Evolutionary conservation across 352 stramenopile genomes (phyloP), one percentile per base, ranked within the genome.

Genomic region (Globisporangium paroecandrum): DNA sequence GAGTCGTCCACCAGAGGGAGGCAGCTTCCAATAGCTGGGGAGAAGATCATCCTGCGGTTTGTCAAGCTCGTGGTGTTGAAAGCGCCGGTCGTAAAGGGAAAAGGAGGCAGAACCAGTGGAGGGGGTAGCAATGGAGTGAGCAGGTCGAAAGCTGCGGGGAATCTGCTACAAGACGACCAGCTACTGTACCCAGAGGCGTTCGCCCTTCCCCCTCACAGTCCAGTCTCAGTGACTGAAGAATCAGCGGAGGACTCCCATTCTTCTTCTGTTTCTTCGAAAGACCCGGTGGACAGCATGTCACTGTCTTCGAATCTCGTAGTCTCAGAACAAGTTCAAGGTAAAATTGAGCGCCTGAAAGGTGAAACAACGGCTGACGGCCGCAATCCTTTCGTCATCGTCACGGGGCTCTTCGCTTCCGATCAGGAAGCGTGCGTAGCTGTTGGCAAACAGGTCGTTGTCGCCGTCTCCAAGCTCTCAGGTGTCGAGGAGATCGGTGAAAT

Each of bases 321-420:
- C 8, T 25, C 34, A 57, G 57, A 55, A 6, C 47, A 54, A 3
- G 43, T 3, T 1, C 55, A 49, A 32, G 82, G 82, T 1, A 24
- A n/a, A 27, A 82, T 94, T 18, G 86, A 91, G 66, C 76, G 82
- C 0, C 71, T 92, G 6, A 91, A 90, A 58, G 86, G 86, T 1
- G 81, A 94, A 56, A 94, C 86, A 3, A 81, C 78, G 7, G 47
- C 69, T 2, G 77, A 89, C 55, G 78, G 78, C 41, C 77, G 82
- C 20, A 94, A 94, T 25, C 86, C 86, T 3, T 79, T 87, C 27
- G 79, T 77, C 4, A 84, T 94, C 59, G 75, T 90, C 38, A 69
- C 69, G 0, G 83, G 80, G 4, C 69, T 94, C 18, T 92, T 94
- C 20, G 58, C 46, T 15, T 80, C 69, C 3, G 81, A 88, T 5